Base-by-base conservation (phyloP, 2,329 filamentous ascomycete species). In the Ophiostoma perfectum region DNA sequence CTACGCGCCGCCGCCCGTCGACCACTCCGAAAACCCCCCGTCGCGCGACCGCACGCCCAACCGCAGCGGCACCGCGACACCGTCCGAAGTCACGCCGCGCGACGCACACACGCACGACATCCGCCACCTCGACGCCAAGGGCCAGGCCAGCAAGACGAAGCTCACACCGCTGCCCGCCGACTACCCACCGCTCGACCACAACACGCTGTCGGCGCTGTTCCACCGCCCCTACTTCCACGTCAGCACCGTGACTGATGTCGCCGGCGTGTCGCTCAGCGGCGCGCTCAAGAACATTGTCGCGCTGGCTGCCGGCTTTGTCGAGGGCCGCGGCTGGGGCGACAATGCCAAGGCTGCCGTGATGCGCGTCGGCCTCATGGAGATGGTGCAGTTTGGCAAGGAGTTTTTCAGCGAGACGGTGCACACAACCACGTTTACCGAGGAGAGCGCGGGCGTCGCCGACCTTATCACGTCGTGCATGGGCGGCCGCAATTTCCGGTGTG, bases 281-380 rank as follows among this genome's bases (percentile, higher is more conserved):
- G 95, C 95, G 0, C 82, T 99, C 73, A 99, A 99, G 84, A 99
- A 99, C 82, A 90, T 99, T 72, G 92, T 99, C 68, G 95, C 95
- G 5, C 82, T 99, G 18, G 94, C 93, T 5, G 93, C 95, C 44
- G 95, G 95, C 69, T 99, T 96, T 78, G 93, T 98, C 62, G 92
- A 97, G 72, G 95, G 95, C 47, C 87, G 94, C 71, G 94, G 94
- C 72, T 99, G 95, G 94, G 95, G 95, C 75, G 93, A 98, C 82
- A 99, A 98, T 74, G 94, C 94, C 73, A 98, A 99, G 82, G 93
- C 95, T n/a, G 95, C 95, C 63, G 89, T 99, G 70, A 98, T 99
- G 92, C 91, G 95, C 58, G 90, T 98, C 27, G 95, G 95, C 7
- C 86, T 99, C 63, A 84, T 97, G 74, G 95, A 99, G 80, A 97